Evolutionary conservation across 2,329 filamentous ascomycete genomes (phyloP).

Genomic region (Ophiostoma perfectum): DNA sequence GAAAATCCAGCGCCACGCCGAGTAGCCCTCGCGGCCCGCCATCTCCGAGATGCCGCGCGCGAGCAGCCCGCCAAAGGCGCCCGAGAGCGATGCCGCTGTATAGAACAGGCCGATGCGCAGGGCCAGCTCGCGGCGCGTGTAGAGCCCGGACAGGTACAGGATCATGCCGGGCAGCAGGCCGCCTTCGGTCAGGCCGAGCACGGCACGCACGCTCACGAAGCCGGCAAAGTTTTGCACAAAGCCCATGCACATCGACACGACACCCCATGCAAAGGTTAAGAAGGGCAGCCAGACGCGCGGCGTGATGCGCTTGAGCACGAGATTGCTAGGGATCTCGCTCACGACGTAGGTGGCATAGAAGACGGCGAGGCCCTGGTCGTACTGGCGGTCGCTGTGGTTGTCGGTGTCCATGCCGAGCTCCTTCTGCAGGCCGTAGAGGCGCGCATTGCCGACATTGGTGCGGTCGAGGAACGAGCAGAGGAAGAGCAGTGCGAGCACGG

Average conservation of each 20-base stretch:
- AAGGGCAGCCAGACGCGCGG: constrained; percentile 56
- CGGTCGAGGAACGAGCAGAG: constrained; percentile 61
- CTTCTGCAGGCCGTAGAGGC: constrained; percentile 56
- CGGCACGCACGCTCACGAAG: constrained; percentile 56
- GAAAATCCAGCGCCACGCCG: constrained; percentile 59
- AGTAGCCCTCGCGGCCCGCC: constrained; percentile 47
- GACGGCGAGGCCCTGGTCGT: constrained; percentile 57
- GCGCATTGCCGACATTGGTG: constrained; percentile 69
- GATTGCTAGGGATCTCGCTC: constrained; percentile 59
- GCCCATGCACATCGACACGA: constrained; percentile 52
- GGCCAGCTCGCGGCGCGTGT: constrained; percentile 55
- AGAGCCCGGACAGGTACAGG: constrained; percentile 59
- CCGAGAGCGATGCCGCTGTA: constrained; percentile 59
- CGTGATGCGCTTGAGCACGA: constrained; percentile 57
- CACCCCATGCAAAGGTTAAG: constrained; percentile 53
- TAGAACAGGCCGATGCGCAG: constrained; percentile 63
- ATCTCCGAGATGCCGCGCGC: constrained; percentile 59
- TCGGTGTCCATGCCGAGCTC: constrained; percentile 54
- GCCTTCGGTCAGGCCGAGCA: constrained; percentile 60
- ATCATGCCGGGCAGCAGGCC: constrained; percentile 60
- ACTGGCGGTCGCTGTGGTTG: constrained; percentile 47
- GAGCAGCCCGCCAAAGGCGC: constrained; percentile 59
- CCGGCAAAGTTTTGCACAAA: constrained; percentile 49
- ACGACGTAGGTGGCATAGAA: constrained; percentile 61
- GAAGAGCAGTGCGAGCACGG: constrained; percentile 58